Evolutionary conservation across 805 yeast genomes (phyloP).

Genomic region (Kurtzmaniella cleridarum): DNA sequence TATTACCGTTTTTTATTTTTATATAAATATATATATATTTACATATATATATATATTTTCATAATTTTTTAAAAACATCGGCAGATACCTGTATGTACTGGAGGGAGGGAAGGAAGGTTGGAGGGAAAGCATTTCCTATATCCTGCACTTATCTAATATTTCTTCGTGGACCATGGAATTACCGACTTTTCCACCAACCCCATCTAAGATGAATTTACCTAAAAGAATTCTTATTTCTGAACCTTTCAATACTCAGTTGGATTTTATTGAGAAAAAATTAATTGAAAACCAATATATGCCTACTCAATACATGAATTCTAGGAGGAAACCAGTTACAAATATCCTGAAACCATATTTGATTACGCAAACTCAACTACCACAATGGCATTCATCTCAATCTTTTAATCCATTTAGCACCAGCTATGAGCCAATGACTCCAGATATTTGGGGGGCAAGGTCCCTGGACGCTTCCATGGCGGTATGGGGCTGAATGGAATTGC

Average conservation of each 20-base stretch:
- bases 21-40: no score
- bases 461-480: no score
- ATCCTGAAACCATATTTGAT: background rate
- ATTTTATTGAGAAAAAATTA: constrained; percentile 24
- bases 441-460: constrained; percentile 2
- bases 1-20: no score
- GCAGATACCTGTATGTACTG: no score
- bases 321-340: constrained; percentile 2
- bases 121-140: no score
- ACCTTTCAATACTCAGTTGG: constrained; percentile 31
- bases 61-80: no score
- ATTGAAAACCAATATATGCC: constrained; percentile 33
- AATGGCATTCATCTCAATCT: background rate
- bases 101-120: no score
- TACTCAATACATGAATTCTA: constrained; percentile 6
- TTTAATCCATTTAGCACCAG: constrained; percentile 2
- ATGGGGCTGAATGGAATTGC: no score
- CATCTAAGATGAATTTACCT: background rate
- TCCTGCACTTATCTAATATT: no score
- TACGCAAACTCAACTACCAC: background rate
- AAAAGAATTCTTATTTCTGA: constrained; percentile 19
- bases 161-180: no score
- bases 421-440: background rate
- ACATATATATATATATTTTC: no score
- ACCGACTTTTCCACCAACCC: background rate